These are phyloP conservation scores for Entomortierella beljakovae DNA, from an alignment of 192 early-diverging fungal genomes.

Conservation along the genomic window DNA sequence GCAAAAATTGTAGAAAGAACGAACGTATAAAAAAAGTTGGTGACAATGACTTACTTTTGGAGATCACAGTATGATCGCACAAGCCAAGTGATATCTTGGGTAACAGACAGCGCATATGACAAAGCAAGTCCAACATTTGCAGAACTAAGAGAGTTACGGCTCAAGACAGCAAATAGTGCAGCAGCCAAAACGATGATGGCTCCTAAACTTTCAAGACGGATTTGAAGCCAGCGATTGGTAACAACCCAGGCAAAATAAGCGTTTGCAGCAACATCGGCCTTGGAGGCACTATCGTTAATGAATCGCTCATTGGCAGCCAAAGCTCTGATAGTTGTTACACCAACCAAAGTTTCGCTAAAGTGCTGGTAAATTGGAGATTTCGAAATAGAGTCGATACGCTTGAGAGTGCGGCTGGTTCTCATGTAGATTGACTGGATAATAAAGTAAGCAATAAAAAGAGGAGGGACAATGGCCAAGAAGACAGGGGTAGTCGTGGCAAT, in stretches of 20 bases:
- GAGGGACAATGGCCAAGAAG: constrained; percentile 63
- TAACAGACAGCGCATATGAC: constrained; percentile 78
- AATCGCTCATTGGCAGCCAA: constrained; percentile 59
- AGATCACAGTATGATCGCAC: constrained; percentile 89
- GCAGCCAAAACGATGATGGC: constrained; percentile 70
- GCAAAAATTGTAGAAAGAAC: neutral
- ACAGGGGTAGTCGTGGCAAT: constrained; percentile 58
- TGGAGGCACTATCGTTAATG: constrained; percentile 17
- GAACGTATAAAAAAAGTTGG: neutral
- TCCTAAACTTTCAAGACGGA: constrained; percentile 76
- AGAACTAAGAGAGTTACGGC: constrained; percentile 69
- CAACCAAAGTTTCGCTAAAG: constrained; percentile 72
- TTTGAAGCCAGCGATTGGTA: constrained; percentile 71
- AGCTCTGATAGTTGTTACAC: constrained; percentile 72
- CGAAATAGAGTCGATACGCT: constrained; percentile 84
- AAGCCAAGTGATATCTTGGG: constrained; percentile 88
- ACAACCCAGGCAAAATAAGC: constrained; percentile 46
- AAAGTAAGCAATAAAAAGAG: constrained; percentile 58
- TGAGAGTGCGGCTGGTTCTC: constrained; percentile 78
- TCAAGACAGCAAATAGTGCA: constrained; percentile 65
- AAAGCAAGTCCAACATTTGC: constrained; percentile 75
- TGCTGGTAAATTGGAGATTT: constrained; percentile 84
- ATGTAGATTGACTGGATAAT: constrained; percentile 72
- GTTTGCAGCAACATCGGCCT: constrained; percentile 14
- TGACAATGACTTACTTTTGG: constrained; percentile 58